These are phyloP conservation scores for Pugionium dolabratum DNA, from an alignment of 345 rosid species.

Conservation along the genomic window DNA sequence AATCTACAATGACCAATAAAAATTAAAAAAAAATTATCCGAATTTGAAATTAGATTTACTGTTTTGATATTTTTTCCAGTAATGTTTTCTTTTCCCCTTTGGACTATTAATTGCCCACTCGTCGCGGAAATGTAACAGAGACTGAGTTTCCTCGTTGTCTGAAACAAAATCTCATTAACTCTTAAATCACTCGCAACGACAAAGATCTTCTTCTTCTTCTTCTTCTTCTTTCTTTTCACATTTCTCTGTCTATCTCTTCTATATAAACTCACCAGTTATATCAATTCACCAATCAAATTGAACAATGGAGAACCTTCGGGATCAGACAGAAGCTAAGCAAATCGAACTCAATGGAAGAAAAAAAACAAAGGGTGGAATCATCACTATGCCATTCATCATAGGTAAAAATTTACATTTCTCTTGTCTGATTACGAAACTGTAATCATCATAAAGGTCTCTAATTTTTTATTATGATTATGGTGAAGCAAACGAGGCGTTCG, in stretches of 20 bases:
- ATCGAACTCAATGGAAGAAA: constrained; percentile 34
- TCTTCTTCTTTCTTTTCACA: neutral
- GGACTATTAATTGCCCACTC: constrained; percentile 22
- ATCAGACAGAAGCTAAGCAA: constrained; percentile 33
- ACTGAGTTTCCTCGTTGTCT: constrained; percentile 8
- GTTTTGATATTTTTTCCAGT: too few relatives aligned
- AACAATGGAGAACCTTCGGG: constrained; percentile 46
- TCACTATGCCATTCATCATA: constrained; percentile 77
- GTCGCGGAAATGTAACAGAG: constrained; percentile 20
- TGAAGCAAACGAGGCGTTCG: constrained; percentile 77
- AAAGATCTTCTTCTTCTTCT: constrained; percentile 33
- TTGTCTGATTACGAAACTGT: too few relatives aligned
- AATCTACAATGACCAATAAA: too few relatives aligned
- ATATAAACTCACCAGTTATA: constrained; percentile 29
- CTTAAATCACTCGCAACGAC: constrained; percentile 38
- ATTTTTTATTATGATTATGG: constrained; percentile 4
- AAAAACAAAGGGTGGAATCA: constrained; percentile 59
- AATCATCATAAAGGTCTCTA: too few relatives aligned
- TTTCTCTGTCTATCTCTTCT: constrained; percentile 17
- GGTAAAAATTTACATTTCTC: constrained; percentile 39
- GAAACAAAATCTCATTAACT: constrained; percentile 24
- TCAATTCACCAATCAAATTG: constrained; percentile 32
- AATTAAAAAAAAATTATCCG: too few relatives aligned
- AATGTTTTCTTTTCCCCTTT: too few relatives aligned
- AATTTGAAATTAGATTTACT: too few relatives aligned